Conservation (phyloP, 1,139 yeast genomes). For the Lodderomyces oxycetoniae region DNA sequence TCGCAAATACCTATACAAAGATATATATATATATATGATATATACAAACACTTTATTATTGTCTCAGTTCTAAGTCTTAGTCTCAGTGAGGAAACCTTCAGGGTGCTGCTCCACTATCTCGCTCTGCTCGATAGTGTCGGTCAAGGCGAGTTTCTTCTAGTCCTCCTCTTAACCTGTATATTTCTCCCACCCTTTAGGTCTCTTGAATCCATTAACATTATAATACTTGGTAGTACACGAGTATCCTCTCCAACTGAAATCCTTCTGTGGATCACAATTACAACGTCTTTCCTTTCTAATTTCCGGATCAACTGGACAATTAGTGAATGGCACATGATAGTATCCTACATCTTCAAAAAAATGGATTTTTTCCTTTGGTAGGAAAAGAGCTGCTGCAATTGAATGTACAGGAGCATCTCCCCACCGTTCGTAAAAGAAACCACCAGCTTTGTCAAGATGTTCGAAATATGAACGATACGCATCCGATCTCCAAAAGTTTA, state of each 20-base stretch:
- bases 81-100: no score
- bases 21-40: no score
- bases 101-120: no score
- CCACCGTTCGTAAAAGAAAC: slow-evolving; percentile 90
- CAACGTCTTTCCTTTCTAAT: slow-evolving; percentile 55
- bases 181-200: slow-evolving; percentile 77
- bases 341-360: slow-evolving; percentile 83
- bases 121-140: no score
- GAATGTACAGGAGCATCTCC: slow-evolving; percentile 93
- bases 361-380: slow-evolving; percentile 63
- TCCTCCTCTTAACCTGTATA: slow-evolving; percentile 26
- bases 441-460: slow-evolving; percentile 71
- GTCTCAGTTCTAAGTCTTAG: no score
- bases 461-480: slow-evolving; percentile 69
- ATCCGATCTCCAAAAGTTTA: slow-evolving; percentile 69
- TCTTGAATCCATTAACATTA: slow-evolving; percentile 53
- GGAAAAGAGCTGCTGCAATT: slow-evolving; percentile 74
- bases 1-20: not conserved
- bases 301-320: slow-evolving; percentile 67
- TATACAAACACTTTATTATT: no score
- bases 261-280: slow-evolving; percentile 66
- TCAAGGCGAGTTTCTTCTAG: not conserved
- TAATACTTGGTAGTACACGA: slow-evolving; percentile 78
- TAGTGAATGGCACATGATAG: slow-evolving; percentile 70
- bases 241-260: slow-evolving; percentile 83